Percentiles rank a stretch among this genome's conserved stretches.
These are phyloP conservation scores for Sugiyamaella qingdaonensis DNA, from an alignment of 805 yeast genomes.

Conservation along the genomic window DNA sequence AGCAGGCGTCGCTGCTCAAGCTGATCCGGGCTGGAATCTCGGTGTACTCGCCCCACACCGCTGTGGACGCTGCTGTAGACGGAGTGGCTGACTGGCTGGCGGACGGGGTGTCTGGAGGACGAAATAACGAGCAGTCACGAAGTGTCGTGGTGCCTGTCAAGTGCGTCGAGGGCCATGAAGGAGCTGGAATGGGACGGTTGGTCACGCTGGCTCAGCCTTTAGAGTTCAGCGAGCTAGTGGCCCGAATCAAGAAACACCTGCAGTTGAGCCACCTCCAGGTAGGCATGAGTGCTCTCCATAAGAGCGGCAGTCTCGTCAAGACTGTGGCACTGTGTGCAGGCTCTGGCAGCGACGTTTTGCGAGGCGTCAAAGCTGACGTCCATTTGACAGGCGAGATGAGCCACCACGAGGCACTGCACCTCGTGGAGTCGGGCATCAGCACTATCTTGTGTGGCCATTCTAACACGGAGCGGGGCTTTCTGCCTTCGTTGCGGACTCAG, in stretches of 20 bases:
- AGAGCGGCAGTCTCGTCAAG: conserved; percentile 25
- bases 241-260: conserved; percentile 50
- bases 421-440: conserved; percentile 65
- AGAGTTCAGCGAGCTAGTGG: conserved; percentile 43
- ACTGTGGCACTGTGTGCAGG: conserved; percentile 92
- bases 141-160: conserved; percentile 45
- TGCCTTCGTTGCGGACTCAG: conserved; percentile 49
- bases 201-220: conserved; percentile 46
- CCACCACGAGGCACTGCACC: conserved; percentile 81
- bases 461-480: conserved; percentile 87
- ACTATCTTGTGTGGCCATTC: conserved; percentile 84
- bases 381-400: conserved; percentile 89
- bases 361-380: conserved; percentile 55
- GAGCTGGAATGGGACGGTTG: conserved; percentile 80
- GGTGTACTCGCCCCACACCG: conserved; percentile 94
- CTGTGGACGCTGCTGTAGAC: conserved; percentile 86
- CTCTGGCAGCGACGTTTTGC: conserved; percentile 77
- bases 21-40: conserved; percentile 74
- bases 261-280: conserved; percentile 58
- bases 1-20: conserved; percentile 69
- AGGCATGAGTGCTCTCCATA: conserved; percentile 39
- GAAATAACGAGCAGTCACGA: conserved; percentile 24
- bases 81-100: conserved; percentile 95
- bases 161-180: conserved; percentile 36
- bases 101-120: conserved; percentile 46